These are phyloP conservation scores for Novymonas esmeraldas DNA, from an alignment of 208 protist genomes.

Conservation along the genomic window DNA sequence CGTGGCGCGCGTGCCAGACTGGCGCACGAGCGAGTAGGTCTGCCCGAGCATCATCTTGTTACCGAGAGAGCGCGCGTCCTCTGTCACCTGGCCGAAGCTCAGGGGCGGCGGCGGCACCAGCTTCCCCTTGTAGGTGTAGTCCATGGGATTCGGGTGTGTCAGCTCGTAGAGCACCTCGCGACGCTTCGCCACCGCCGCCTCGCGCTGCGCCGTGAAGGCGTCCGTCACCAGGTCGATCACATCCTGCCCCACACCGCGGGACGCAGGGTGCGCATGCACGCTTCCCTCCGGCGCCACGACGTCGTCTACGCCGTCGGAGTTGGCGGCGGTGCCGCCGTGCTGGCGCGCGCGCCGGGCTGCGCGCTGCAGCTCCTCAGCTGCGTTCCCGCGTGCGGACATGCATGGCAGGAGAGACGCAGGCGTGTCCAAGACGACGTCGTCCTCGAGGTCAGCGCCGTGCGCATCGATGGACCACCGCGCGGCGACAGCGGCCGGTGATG, in stretches of 20 bases:
- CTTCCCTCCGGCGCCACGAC: slow-evolving; percentile 27
- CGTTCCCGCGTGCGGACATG: slow-evolving; percentile 1
- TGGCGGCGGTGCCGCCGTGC: neutral
- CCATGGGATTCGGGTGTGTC: slow-evolving; percentile 74
- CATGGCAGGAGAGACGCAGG: slow-evolving; percentile 37
- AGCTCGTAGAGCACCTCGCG: slow-evolving; percentile 83
- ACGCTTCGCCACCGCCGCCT: slow-evolving; percentile 55
- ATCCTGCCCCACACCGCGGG: slow-evolving; percentile 70
- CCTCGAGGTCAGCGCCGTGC: slow-evolving; percentile 23
- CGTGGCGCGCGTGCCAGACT: slow-evolving; percentile 57
- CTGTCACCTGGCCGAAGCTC: slow-evolving; percentile 82
- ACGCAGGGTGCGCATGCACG: slow-evolving; percentile 44
- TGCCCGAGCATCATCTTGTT: slow-evolving; percentile 77
- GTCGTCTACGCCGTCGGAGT: neutral
- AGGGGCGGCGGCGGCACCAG: slow-evolving; percentile 88
- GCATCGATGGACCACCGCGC: neutral
- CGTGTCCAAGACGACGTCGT: slow-evolving; percentile 56
- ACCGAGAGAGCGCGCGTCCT: slow-evolving; percentile 65
- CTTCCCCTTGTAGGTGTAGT: slow-evolving; percentile 90
- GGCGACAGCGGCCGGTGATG: neutral
- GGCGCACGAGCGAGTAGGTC: slow-evolving; percentile 75
- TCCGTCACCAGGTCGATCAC: slow-evolving; percentile 90
- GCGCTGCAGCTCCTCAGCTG: slow-evolving; percentile 6
- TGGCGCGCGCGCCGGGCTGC: neutral
- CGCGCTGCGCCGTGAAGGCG: slow-evolving; percentile 69